Percentiles rank a stretch among this genome's conserved stretches.
These are phyloP conservation scores for Scopulariopsis brevicaulis DNA, from an alignment of 2,329 filamentous ascomycete genomes.

Conservation along the genomic window DNA sequence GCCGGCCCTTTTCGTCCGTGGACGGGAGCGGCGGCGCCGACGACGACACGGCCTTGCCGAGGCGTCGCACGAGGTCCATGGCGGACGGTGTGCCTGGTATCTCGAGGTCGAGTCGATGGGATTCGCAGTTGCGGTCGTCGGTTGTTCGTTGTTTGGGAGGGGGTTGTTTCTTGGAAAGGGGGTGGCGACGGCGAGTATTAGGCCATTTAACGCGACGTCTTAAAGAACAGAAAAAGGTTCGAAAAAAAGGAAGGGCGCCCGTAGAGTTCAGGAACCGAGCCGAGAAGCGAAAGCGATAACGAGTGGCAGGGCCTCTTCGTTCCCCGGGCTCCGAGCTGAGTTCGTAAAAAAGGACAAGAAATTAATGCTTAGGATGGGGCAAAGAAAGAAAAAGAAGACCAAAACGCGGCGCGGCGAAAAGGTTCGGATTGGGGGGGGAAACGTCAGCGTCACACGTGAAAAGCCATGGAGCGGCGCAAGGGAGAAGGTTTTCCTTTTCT, in stretches of 20 bases:
- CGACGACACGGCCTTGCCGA: slow-evolving; percentile 35
- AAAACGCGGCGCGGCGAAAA: background rate
- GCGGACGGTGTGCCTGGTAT: slow-evolving; percentile 1
- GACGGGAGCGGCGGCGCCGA: slow-evolving; percentile 33
- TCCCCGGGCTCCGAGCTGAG: too few species aligned
- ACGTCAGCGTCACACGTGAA: background rate
- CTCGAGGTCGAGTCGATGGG: background rate
- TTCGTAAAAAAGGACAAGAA: too few species aligned
- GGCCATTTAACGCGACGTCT: background rate
- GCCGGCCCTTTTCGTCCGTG: slow-evolving; percentile 34
- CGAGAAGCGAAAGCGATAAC: slow-evolving; percentile 1
- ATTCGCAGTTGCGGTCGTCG: background rate
- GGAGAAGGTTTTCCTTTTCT: background rate
- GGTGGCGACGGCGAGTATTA: background rate
- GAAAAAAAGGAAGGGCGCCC: background rate
- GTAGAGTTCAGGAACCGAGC: background rate
- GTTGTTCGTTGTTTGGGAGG: background rate
- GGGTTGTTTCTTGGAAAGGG: background rate
- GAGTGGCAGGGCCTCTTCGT: slow-evolving; percentile 2
- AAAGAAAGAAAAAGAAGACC: background rate
- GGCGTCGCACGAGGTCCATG: slow-evolving; percentile 50
- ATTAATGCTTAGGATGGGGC: background rate
- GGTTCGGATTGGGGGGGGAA: background rate
- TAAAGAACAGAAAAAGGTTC: too few species aligned
- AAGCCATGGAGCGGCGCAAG: slow-evolving; percentile 1